phyloP scores from a whole-genome alignment of 2,329 filamentous ascomycete species.

The Trichoderma citrinoviride region DNA sequence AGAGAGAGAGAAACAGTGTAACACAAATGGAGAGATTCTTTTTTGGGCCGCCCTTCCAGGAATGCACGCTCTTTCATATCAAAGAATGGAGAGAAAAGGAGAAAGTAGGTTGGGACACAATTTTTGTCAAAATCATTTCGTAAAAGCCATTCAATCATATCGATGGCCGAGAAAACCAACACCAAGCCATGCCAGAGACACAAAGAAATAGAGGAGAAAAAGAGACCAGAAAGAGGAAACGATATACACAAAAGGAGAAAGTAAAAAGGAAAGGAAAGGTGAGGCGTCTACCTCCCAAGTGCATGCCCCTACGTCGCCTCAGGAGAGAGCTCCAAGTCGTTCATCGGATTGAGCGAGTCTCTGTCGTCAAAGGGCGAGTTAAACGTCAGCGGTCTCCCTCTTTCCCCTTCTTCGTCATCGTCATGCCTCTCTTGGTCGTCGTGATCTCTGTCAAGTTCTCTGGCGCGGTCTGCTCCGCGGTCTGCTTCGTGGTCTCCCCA shows the following conservation, averaged over 20 bases:
- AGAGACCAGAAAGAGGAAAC: background rate
- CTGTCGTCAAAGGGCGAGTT: slow-evolving; percentile 20
- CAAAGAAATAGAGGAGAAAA: background rate
- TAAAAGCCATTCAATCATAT: slow-evolving; percentile 16
- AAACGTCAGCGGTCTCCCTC: slow-evolving; percentile 21
- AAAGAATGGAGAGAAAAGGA: background rate
- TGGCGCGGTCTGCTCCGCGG: too few species aligned
- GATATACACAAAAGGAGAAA: background rate
- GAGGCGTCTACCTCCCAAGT: background rate
- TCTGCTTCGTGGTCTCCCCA: too few species aligned
- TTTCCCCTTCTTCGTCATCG: slow-evolving; percentile 6
- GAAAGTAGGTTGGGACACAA: slow-evolving; percentile 1
- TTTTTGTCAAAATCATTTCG: slow-evolving; percentile 16
- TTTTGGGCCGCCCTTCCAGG: background rate
- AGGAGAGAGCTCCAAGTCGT: slow-evolving; percentile 3
- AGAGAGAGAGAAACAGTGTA: background rate
- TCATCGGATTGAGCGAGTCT: slow-evolving; percentile 28
- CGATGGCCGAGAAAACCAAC: background rate
- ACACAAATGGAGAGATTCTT: background rate
- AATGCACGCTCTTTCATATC: slow-evolving; percentile 1
- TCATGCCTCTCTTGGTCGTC: background rate
- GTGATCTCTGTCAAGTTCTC: too few species aligned
- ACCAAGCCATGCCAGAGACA: slow-evolving; percentile 10
- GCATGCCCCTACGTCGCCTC: slow-evolving; percentile 1
- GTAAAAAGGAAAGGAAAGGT: background rate